phyloP scores from a whole-genome alignment of 345 rosid species.

The Durio zibethinus region DNA sequence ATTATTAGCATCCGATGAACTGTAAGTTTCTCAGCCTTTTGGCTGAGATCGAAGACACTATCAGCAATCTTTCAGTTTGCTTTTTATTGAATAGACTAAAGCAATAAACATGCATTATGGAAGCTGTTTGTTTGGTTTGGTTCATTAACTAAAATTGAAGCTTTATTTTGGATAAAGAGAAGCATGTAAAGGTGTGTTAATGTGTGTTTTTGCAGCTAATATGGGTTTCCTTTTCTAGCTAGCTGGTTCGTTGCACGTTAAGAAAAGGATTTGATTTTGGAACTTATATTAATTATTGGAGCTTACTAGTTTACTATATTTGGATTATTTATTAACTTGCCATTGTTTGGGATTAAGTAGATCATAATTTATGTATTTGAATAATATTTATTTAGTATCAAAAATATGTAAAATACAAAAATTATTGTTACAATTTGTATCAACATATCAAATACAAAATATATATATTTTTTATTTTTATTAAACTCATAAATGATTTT shows the following conservation, averaged over 20 bases:
- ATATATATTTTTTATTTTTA: too few species aligned
- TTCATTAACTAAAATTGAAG: not conserved
- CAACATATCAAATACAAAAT: too few species aligned
- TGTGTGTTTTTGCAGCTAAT: too few species aligned
- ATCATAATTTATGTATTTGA: too few species aligned
- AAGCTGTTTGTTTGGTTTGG: not conserved
- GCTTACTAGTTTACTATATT: not conserved
- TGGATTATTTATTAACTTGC: too few species aligned
- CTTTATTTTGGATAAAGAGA: not conserved
- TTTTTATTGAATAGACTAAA: slow-evolving; percentile 4
- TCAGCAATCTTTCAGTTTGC: not conserved
- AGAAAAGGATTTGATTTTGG: too few species aligned
- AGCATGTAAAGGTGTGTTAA: not conserved
- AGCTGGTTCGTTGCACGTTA: not conserved
- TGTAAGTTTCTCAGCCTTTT: slow-evolving; percentile 2
- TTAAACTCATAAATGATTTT: too few species aligned
- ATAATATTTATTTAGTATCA: too few species aligned
- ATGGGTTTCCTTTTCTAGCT: too few species aligned
- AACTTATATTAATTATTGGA: not conserved
- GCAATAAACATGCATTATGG: not conserved
- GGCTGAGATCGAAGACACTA: not conserved
- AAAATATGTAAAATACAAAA: too few species aligned
- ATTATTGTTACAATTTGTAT: too few species aligned
- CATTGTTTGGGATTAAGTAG: too few species aligned
- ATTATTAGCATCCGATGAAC: slow-evolving; percentile 1